Evolutionary conservation across 768 basidiomycete species (phyloP).

Genomic region (Mycena rosella): DNA sequence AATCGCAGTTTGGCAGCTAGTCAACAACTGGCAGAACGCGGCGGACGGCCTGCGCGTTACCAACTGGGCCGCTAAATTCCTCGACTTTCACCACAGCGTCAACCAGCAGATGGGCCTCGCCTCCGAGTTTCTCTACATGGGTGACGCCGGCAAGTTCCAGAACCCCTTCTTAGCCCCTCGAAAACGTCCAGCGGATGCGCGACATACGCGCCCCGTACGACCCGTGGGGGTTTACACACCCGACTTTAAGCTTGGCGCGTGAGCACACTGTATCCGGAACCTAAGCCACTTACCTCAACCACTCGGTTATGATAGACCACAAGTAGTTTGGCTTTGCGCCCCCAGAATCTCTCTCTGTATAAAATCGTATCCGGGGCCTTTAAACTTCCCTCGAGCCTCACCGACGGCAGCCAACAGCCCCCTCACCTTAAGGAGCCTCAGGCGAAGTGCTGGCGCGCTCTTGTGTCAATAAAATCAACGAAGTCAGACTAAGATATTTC

Average conservation of each 20-base stretch:
- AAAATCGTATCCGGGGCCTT: no score
- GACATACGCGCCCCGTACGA: not conserved
- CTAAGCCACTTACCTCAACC: no score
- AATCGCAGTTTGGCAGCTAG: not conserved
- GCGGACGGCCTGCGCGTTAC: not conserved
- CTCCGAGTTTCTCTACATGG: slow-evolving; percentile 2
- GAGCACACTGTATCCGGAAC: no score
- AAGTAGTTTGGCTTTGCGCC: no score
- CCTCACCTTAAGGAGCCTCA: no score
- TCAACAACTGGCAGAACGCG: not conserved
- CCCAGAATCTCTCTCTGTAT: no score
- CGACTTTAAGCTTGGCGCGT: not conserved
- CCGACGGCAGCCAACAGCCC: no score
- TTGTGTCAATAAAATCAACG: no score
- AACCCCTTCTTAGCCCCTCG: not conserved
- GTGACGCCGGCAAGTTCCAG: slow-evolving; percentile 4
- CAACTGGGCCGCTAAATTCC: not conserved
- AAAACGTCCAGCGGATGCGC: not conserved
- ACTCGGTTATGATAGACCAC: no score
- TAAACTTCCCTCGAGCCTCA: no score
- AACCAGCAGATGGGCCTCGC: not conserved
- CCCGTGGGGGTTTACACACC: not conserved
- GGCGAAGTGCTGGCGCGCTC: no score
- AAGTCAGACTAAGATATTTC: no score
- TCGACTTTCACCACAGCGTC: not conserved